These are phyloP conservation scores for Umbelopsis sp. DNA, from an alignment of 371 early-diverging fungal genomes.

Conservation along the genomic window DNA sequence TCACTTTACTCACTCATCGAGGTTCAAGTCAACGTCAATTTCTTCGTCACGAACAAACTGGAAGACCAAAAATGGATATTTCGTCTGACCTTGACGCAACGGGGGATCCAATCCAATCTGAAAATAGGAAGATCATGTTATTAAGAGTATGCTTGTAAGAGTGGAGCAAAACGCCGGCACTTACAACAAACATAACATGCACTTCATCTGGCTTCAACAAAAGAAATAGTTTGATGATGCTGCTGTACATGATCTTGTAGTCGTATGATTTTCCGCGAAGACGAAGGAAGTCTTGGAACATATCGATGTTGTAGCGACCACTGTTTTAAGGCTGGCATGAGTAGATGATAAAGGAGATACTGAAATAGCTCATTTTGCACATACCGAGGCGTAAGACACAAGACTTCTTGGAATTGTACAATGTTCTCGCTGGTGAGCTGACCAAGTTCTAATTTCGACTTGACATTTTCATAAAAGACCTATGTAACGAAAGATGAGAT, in stretches of 20 bases:
- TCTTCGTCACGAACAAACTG: constrained; percentile 95
- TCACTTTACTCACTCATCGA: constrained; percentile 65
- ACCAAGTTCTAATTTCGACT: constrained; percentile 88
- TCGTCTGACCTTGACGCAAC: constrained; percentile 98
- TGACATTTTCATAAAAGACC: constrained; percentile 90
- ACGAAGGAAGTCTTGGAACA: constrained; percentile 90
- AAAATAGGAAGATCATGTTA: background rate
- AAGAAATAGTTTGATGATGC: constrained; percentile 83
- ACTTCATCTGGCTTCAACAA: constrained; percentile 94
- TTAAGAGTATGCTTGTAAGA: background rate
- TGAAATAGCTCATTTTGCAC: constrained; percentile 29
- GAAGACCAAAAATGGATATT: constrained; percentile 96
- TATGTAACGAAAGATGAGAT: constrained; percentile 23
- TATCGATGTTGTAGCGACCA: constrained; percentile 95
- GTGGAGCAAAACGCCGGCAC: constrained; percentile 17
- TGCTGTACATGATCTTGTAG: constrained; percentile 91
- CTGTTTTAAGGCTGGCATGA: constrained; percentile 37
- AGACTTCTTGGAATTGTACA: constrained; percentile 86
- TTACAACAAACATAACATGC: constrained; percentile 86
- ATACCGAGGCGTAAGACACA: constrained; percentile 85
- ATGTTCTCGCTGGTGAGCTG: constrained; percentile 88
- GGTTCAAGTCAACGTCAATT: constrained; percentile 79
- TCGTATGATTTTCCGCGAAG: constrained; percentile 98
- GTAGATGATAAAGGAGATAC: background rate
- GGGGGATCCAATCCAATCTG: constrained; percentile 95